Base-by-base conservation (phyloP, 2,329 filamentous ascomycete species). In the Sporothrix pseudoabietina region DNA sequence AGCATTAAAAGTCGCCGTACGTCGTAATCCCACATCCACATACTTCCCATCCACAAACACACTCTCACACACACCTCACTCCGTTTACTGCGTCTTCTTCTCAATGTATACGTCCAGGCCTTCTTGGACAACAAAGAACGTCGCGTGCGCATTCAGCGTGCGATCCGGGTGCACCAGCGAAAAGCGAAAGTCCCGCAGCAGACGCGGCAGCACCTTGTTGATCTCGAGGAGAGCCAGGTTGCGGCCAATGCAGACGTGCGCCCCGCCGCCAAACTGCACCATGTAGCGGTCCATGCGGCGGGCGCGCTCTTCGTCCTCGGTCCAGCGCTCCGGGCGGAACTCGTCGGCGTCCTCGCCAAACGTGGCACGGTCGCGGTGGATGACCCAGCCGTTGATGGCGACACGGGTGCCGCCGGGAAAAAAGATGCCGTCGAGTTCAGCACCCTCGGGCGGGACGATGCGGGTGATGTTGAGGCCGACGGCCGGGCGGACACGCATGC, bases 71-170 rank as follows among this genome's bases (percentile, higher is more conserved):
- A 47, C 32, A 26, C 16, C 26, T 6, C 39, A 16, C 26, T 6
- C 14, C 3, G 1, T 49, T 59, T 47, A 72, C 61, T 9, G 10
- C 19, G 47, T 55, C 74, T 79, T 80, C 77, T 79, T 80, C 75
- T 81, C 82, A 73, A 86, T 81, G 76, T 82, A 87, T 66, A 88
- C 86, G 66, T 88, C 82, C 74, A 89, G 77, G 0, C 87, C 87
- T 69, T 85, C 82, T 78, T 89, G 87, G 10, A 89, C 86, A 10
- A 89, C 87, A 76, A 90, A 89, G 79, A 89, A 89, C 3, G 86
- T 87, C 26, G 87, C 84, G 71, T 86, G 84, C n/a, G 86, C 85
- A 74, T 83, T 83, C 76, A 89, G 81, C 70, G 84, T 82, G 57
- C 84, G 81, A 10, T 82, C 81, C 0, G 86, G 86, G 73, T 86